These are phyloP conservation scores for Agaricus blazei DNA, from an alignment of 768 basidiomycete species.

Conservation along the genomic window DNA sequence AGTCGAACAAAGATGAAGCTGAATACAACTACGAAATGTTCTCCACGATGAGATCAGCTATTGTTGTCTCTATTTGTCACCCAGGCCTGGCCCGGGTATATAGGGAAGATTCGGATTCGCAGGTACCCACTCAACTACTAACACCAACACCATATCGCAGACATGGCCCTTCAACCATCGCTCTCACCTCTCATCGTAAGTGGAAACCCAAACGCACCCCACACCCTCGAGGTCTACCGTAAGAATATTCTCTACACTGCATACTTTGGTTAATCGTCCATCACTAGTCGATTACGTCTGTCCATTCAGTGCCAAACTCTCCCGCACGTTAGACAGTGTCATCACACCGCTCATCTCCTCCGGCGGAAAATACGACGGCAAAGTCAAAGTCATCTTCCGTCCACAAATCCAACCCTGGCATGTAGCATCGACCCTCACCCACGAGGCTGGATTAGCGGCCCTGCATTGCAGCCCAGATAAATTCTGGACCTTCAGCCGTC, in stretches of 20 bases:
- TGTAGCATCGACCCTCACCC: conserved; percentile 62
- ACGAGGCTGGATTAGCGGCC: conserved; percentile 81
- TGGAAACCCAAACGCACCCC: conserved; percentile 55
- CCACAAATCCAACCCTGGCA: conserved; percentile 82
- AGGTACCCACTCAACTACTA: too few relatives aligned
- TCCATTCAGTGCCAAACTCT: conserved; percentile 70
- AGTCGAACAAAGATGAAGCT: too few relatives aligned
- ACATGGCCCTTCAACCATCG: conserved; percentile 78
- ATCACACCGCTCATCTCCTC: conserved; percentile 54
- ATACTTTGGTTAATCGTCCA: not conserved
- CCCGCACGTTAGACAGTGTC: conserved; percentile 51
- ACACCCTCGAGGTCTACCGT: conserved; percentile 80
- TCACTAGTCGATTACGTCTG: conserved; percentile 79
- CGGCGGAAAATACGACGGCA: conserved; percentile 62
- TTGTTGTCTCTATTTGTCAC: too few relatives aligned
- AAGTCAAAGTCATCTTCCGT: conserved; percentile 69
- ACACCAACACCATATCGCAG: not conserved
- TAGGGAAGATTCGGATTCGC: too few relatives aligned
- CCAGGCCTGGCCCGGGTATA: too few relatives aligned
- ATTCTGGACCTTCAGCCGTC: conserved; percentile 75
- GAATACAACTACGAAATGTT: too few relatives aligned
- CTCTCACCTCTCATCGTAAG: conserved; percentile 60
- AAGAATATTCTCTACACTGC: conserved; percentile 19
- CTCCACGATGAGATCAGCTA: too few relatives aligned
- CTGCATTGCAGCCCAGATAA: conserved; percentile 65